Percentiles rank a stretch among this genome's conserved stretches.
Conservation (phyloP, 2,329 filamentous ascomycete species). For the Didymella arachidicola region DNA sequence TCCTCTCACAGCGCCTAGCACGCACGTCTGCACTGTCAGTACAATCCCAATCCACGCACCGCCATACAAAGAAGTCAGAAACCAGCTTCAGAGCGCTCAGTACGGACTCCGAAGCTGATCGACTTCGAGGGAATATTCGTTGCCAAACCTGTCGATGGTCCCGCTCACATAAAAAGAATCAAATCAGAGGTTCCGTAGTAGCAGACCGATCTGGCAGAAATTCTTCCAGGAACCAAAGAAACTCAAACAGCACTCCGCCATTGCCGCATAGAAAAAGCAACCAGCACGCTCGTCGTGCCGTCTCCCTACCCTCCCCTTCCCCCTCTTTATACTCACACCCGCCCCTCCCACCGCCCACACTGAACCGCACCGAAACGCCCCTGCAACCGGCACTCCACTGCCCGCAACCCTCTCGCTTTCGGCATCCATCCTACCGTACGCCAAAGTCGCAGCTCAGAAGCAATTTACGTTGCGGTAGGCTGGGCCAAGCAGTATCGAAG, state of each 20-base stretch:
- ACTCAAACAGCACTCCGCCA: constrained; percentile 1
- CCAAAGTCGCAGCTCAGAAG: neutral
- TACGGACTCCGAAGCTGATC: too few species aligned
- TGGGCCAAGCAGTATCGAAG: neutral
- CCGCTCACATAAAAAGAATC: neutral
- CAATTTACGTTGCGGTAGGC: neutral
- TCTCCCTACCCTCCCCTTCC: neutral
- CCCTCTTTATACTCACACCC: neutral
- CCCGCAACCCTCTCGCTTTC: neutral
- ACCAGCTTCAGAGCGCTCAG: neutral
- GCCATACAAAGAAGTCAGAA: neutral
- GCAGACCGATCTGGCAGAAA: neutral
- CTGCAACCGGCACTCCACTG: constrained; percentile 6
- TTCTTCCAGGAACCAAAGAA: neutral
- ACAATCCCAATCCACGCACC: neutral
- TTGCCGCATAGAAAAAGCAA: neutral
- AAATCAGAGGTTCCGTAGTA: constrained; percentile 2
- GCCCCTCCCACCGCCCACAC: neutral
- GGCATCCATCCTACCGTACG: neutral
- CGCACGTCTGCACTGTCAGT: too few species aligned
- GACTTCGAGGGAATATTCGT: too few species aligned
- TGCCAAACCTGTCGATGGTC: neutral
- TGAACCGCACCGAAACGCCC: constrained; percentile 8
- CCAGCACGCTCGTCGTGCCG: neutral
- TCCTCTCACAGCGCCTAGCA: too few species aligned